A percentile compares a stretch with the other conserved stretches of the same genome.
Conservation (phyloP, 805 yeast genomes). For the Saccharomycopsis selenospora region DNA sequence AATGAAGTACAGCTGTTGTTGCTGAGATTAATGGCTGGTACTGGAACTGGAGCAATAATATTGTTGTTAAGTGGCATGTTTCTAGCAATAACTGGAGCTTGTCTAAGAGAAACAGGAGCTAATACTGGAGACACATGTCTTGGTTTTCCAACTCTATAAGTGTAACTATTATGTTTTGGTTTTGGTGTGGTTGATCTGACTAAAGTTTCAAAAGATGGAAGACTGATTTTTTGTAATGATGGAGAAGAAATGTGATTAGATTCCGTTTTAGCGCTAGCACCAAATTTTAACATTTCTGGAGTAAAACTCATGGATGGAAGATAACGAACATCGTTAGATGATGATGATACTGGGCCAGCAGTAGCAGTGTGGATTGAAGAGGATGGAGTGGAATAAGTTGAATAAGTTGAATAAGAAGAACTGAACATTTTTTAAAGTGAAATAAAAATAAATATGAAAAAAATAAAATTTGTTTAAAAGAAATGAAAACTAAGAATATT, state of each 20-base stretch:
- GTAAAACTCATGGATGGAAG: conserved; percentile 2
- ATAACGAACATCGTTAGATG: background rate
- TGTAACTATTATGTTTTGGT: background rate
- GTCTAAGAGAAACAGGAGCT: background rate
- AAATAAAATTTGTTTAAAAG: too few relatives aligned
- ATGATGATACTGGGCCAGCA: background rate
- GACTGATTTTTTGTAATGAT: background rate
- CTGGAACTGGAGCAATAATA: background rate
- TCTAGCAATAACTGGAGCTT: background rate
- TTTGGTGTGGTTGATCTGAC: background rate
- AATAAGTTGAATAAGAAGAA: too few relatives aligned
- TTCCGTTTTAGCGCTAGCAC: too few relatives aligned
- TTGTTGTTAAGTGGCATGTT: background rate
- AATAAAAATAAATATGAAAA: too few relatives aligned
- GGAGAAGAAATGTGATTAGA: background rate
- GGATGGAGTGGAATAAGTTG: background rate
- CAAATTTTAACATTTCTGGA: conserved; percentile 8
- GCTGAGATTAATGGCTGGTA: background rate
- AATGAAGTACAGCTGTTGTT: background rate
- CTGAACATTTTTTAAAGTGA: too few relatives aligned
- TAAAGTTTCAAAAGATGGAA: conserved; percentile 12
- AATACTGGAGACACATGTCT: background rate
- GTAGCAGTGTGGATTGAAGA: background rate
- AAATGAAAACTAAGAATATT: too few relatives aligned
- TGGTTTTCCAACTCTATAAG: background rate